These are phyloP conservation scores for Boletus sp. DNA, from an alignment of 768 basidiomycete species.

Conservation along the genomic window DNA sequence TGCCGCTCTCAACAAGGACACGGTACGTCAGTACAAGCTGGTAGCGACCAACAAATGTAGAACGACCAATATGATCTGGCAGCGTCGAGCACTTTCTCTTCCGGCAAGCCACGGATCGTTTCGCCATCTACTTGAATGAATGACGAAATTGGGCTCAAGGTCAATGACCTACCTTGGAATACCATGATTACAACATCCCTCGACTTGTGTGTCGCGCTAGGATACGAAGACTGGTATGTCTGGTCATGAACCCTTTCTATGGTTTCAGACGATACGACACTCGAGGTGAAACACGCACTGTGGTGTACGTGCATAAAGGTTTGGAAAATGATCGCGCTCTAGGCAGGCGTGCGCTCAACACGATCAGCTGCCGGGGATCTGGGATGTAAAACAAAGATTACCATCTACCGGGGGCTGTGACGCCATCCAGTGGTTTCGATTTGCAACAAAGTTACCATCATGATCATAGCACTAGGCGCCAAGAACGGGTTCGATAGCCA, in stretches of 20 bases:
- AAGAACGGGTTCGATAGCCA: background rate
- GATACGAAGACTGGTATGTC: background rate
- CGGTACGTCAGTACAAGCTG: conserved; percentile 8
- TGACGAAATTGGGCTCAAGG: too few species aligned
- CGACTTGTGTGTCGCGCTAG: too few species aligned
- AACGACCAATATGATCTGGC: conserved; percentile 3
- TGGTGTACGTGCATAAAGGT: background rate
- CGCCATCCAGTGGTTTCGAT: background rate
- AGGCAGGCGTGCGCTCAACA: background rate
- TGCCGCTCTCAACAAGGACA: conserved; percentile 17
- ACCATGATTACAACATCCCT: too few species aligned
- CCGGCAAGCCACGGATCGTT: conserved; percentile 15
- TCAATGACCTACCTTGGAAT: too few species aligned
- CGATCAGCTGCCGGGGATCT: background rate
- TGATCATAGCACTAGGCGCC: background rate
- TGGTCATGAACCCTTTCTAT: background rate
- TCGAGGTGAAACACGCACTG: conserved; percentile 1
- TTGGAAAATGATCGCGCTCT: background rate
- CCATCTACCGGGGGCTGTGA: background rate
- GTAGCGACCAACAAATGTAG: conserved; percentile 12
- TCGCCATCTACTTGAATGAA: too few species aligned
- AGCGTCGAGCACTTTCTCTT: conserved; percentile 7
- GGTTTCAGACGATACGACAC: conserved; percentile 1
- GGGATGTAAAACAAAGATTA: too few species aligned
- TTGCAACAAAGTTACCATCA: background rate